Evolutionary conservation across 371 early-diverging fungal genomes (phyloP), one percentile per base, ranked within the genome.

Genomic region (Lichtheimia ramosa): DNA sequence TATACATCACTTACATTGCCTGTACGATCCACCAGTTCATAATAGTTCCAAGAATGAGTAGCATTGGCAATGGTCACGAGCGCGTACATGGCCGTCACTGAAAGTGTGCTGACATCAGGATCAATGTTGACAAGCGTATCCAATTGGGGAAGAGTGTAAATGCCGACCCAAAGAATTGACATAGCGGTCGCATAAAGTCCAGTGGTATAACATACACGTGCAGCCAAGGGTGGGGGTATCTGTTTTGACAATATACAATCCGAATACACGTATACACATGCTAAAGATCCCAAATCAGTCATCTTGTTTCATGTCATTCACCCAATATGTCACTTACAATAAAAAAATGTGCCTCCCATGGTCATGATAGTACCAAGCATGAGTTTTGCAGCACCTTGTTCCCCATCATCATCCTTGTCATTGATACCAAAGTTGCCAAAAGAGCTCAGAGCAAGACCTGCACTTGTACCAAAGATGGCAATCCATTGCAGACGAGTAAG

Each of bases 381-480:
- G 27, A 77, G 59, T 28, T 52, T 39, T 5, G 51, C 41, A 42
- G 63, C 48, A 18, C 43, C 34, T 14, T 51, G 51, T 5, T 48
- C 46, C 28, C 54, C 28, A 14, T 61, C 56, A 1, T 34, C 28
- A 14, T 61, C 56, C 0, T 34, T 40, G 34, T 61, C 62, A 16
- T 52, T n/a, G 15, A 42, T 10, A 6, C 40, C 43, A 24, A 61
- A 52, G 39, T 48, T 62, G 20, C 59, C 67, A 8, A 71, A 50
- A 12, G 67, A 65, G 58, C 88, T 87, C 39, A 91, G 51, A 0
- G 87, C 87, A 52, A 91, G 62, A 4, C 92, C 92, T 27, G 83
- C 59, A 43, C 83, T 86, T 24, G 87, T 87, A 21, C 86, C 83
- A 39, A 88, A 56, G 49, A 92, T 86, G 39, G 87, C 80, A 24